These are phyloP conservation scores for Pleurotus giganteus DNA, from an alignment of 768 basidiomycete genomes.

Conservation along the genomic window DNA sequence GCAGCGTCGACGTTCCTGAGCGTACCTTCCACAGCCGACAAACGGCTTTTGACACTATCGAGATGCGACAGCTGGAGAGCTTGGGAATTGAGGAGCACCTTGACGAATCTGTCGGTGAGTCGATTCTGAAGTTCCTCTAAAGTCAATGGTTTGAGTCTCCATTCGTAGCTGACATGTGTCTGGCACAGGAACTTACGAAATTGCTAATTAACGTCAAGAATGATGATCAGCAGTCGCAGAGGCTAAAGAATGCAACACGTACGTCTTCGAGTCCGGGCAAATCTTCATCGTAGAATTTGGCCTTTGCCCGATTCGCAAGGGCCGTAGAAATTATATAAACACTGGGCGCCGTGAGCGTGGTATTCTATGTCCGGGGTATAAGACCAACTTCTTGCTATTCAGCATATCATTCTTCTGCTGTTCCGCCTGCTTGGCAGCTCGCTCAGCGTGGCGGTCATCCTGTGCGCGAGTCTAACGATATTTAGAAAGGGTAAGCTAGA, in stretches of 20 bases:
- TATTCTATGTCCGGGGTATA: background rate
- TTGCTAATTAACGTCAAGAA: slow-evolving; percentile 40
- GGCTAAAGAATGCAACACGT: slow-evolving; percentile 28
- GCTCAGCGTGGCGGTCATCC: slow-evolving; percentile 76
- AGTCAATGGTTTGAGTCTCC: slow-evolving; percentile 1
- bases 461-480: slow-evolving; percentile 52
- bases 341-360: slow-evolving; percentile 31
- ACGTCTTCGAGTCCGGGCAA: slow-evolving; percentile 74
- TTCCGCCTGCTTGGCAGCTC: slow-evolving; percentile 70
- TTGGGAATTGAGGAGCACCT: slow-evolving; percentile 59
- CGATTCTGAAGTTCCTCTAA: slow-evolving; percentile 70
- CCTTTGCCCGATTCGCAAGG: slow-evolving; percentile 67
- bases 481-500: slow-evolving; percentile 10
- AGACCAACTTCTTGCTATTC: slow-evolving; percentile 75
- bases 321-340: slow-evolving; percentile 69
- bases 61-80: slow-evolving; percentile 57
- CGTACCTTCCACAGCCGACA: slow-evolving; percentile 43
- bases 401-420: slow-evolving; percentile 77
- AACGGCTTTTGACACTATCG: slow-evolving; percentile 51
- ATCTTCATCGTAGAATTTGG: slow-evolving; percentile 69
- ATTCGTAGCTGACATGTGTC: slow-evolving; percentile 8
- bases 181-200: slow-evolving; percentile 50
- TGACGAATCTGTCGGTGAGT: slow-evolving; percentile 53
- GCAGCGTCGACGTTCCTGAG: slow-evolving; percentile 51
- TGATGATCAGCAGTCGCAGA: background rate